Evolutionary conservation across 202 grass and related monocot species (phyloP).

Genomic region (Eragrostis tef): DNA sequence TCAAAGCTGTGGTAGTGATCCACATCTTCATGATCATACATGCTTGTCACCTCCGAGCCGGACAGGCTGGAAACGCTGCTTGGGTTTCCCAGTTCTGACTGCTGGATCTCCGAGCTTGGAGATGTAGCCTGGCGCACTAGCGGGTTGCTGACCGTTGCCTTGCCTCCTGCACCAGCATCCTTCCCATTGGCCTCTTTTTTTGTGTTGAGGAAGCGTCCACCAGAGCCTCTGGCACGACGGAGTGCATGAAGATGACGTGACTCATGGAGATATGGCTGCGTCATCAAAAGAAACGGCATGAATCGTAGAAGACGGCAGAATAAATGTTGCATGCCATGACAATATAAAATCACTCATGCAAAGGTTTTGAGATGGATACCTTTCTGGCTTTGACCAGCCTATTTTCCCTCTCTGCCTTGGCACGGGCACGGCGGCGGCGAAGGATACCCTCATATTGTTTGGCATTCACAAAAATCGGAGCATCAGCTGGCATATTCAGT

Average conservation of each 20-base stretch:
- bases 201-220: constrained; percentile 71
- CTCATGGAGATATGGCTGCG: constrained; percentile 80
- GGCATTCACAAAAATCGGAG: constrained; percentile 79
- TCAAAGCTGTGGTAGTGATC: constrained; percentile 44
- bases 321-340: neutral
- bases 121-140: constrained; percentile 32
- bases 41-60: constrained; percentile 64
- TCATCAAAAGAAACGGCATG: constrained; percentile 3
- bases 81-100: constrained; percentile 55
- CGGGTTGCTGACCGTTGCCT: constrained; percentile 9
- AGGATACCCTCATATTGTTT: constrained; percentile 85
- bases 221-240: constrained; percentile 61
- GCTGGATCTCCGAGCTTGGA: constrained; percentile 68
- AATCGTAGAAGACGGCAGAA: neutral
- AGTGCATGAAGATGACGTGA: constrained; percentile 72
- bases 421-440: constrained; percentile 74
- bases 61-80: constrained; percentile 59
- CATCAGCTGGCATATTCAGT: constrained; percentile 66
- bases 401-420: constrained; percentile 68
- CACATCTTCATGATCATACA: constrained; percentile 45
- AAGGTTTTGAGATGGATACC: constrained; percentile 47
- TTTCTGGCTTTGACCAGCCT: constrained; percentile 66
- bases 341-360: neutral
- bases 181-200: constrained; percentile 50
- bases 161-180: constrained; percentile 7